These are phyloP conservation scores for Tilletia walkeri DNA, from an alignment of 1,284 basidiomycete genomes.

Conservation along the genomic window DNA sequence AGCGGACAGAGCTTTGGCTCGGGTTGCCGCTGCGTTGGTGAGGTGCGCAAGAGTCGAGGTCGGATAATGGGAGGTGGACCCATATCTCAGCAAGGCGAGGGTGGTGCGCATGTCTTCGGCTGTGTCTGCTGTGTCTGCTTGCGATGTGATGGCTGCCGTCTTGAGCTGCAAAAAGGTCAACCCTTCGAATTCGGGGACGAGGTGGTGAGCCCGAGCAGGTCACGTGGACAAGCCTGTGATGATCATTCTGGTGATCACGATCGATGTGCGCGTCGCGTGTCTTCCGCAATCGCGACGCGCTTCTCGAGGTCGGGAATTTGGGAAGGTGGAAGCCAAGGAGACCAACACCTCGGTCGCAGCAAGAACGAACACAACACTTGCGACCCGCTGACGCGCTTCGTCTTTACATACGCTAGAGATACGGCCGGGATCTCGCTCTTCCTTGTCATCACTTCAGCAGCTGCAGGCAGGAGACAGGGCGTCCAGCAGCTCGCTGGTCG, in stretches of 20 bases:
- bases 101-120: neutral
- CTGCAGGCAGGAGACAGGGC: too few species aligned
- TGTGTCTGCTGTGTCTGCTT: neutral
- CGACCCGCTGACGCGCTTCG: too few species aligned
- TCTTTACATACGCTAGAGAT: too few species aligned
- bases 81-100: neutral
- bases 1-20: neutral
- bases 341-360: too few species aligned
- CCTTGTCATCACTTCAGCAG: too few species aligned
- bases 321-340: too few species aligned
- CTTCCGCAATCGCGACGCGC: neutral
- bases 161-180: neutral
- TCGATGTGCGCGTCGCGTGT: neutral
- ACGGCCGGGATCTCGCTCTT: too few species aligned
- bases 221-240: conserved; percentile 15
- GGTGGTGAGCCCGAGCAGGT: too few species aligned
- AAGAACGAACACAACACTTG: too few species aligned
- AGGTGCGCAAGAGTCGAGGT: conserved; percentile 10
- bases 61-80: neutral
- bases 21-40: neutral
- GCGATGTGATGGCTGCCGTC: conserved; percentile 1
- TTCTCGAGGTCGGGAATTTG: too few species aligned
- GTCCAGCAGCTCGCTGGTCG: too few species aligned
- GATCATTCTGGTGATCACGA: conserved; percentile 8
- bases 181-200: too few species aligned